Conservation (phyloP, 169 alveolate genomes). For the Sarcocystis neurona region DNA sequence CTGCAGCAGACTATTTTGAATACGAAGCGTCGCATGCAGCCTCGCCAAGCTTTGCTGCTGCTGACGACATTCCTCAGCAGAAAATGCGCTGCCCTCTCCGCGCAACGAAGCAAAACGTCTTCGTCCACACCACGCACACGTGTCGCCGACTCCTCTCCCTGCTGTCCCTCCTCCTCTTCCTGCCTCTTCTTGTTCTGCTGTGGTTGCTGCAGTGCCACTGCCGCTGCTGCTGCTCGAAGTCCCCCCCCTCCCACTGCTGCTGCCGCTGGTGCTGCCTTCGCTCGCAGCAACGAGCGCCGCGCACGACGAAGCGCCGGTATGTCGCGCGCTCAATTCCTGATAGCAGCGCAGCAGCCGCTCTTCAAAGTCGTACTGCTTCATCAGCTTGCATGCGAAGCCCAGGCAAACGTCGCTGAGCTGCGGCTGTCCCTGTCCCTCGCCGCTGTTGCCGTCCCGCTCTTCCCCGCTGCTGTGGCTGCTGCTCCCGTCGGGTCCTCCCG, state of each 20-base stretch:
- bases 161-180: background rate
- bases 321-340: background rate
- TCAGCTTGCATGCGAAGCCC: background rate
- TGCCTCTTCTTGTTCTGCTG: background rate
- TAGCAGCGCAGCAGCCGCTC: background rate
- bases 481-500: background rate
- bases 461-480: background rate
- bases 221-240: background rate
- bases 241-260: too few relatives aligned
- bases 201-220: background rate
- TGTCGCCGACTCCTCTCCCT: background rate
- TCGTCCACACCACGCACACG: background rate
- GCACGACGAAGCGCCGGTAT: too few relatives aligned
- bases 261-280: too few relatives aligned
- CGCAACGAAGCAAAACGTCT: background rate
- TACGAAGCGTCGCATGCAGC: conserved; percentile 51
- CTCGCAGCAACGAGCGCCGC: too few relatives aligned
- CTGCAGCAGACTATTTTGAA: conserved; percentile 40
- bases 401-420: background rate
- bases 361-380: conserved; percentile 5
- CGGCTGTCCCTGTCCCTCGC: background rate
- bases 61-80: too few relatives aligned
- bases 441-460: background rate
- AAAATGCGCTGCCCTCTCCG: background rate
- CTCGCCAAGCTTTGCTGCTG: conserved; percentile 21